Base-by-base conservation (phyloP, 2,329 filamentous ascomycete genomes). In the Aaosphaeria pasadenensis region DNA sequence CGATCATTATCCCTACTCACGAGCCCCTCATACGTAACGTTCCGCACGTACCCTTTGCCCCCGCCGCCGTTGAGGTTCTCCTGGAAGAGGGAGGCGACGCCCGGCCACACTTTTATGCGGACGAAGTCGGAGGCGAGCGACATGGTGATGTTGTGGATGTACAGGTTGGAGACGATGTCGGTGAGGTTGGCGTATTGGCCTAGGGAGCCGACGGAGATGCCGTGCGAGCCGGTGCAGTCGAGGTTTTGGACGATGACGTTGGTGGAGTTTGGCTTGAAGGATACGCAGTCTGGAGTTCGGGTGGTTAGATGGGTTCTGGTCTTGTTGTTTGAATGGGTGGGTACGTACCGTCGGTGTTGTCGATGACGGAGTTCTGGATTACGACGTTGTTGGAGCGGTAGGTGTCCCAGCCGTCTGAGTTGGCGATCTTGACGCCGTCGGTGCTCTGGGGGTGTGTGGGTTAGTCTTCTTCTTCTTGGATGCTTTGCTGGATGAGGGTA, bases 91-190 rank as follows among this genome's bases (percentile, higher is more conserved):
- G 79, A 76, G 4, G 75, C 58, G 13, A 77, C 59, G 32, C 83
- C 83, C 0, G 85, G 84, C 86, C 85, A 89, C 47, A 88, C 85
- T 68, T 89, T 89, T 71, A 89, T 88, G 50, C 86, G 81, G 0
- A 85, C 86, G 30, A 83, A 85, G 54, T 87, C 82, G 45, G 79
- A 73, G 2, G 61, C 63, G 48, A 74, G 71, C 57, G 69, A 63
- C 69, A 70, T 64, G 46, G 50, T 59, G 51, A 69, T 55, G 51
- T 71, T 69, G 55, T 66, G 61, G 39, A 70, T 59, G 57, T 68
- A 48, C n/a, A 89, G 63, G 56, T 89, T 83, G 66, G 87, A 77
- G 2, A 88, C 84, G 41, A 87, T 83, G 53, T 89, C 86, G 11
- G 79, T 78, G 53, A 83, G 77, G 24, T 75, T 78, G 11, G 71